Conservation (phyloP, 1,139 yeast genomes). For the Blastobotrys buckinghamii region DNA sequence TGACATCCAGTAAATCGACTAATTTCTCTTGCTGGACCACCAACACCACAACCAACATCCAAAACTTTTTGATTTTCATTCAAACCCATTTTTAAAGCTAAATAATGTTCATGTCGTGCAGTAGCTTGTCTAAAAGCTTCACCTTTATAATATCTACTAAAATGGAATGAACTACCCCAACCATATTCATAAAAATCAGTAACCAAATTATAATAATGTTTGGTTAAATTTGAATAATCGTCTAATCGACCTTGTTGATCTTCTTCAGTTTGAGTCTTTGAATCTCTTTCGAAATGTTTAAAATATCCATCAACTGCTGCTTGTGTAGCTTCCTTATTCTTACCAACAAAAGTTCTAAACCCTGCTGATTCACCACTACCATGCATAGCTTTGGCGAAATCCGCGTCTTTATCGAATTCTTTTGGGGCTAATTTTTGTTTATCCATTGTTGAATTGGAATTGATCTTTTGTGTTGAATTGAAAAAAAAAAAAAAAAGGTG, state of each 20-base stretch:
- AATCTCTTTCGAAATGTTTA: constrained; percentile 80
- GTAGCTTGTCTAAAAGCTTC: constrained; percentile 93
- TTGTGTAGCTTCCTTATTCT: constrained; percentile 71
- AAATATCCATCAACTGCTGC: constrained; percentile 87
- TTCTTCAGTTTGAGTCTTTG: constrained; percentile 18
- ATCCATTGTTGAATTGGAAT: not conserved
- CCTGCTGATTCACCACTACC: constrained; percentile 70
- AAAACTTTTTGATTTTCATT: constrained; percentile 77
- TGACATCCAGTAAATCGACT: constrained; percentile 83
- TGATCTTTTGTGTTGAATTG: not conserved
- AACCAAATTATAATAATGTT: constrained; percentile 93
- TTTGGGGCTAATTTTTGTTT: constrained; percentile 33
- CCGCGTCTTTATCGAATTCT: constrained; percentile 36
- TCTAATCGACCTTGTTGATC: constrained; percentile 8
- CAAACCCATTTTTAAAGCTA: constrained; percentile 82
- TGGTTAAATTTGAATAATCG: constrained; percentile 76
- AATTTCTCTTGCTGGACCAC: constrained; percentile 98
- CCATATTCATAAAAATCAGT: constrained; percentile 98
- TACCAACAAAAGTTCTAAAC: constrained; percentile 65
- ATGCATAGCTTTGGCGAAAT: constrained; percentile 81
- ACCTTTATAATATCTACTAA: constrained; percentile 87
- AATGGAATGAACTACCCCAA: constrained; percentile 99
- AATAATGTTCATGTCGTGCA: constrained; percentile 94
- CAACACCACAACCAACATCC: constrained; percentile 99
- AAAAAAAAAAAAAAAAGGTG: not conserved